phyloP scores from a whole-genome alignment of 2,329 filamentous ascomycete species.

The Bertia moriformis region DNA sequence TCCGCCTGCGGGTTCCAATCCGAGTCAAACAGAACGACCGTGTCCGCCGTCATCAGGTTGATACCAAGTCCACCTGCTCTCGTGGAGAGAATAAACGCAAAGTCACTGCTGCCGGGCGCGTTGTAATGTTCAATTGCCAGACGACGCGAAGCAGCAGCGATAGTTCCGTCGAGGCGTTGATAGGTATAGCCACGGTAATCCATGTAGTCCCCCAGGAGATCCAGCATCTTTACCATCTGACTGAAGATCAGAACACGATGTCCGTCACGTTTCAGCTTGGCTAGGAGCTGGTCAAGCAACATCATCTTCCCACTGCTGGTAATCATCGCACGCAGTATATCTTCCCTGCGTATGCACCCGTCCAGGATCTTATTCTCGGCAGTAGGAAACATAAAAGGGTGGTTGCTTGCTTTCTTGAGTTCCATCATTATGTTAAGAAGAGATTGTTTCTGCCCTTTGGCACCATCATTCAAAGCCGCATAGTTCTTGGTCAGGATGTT shows the following conservation, averaged over 20 bases:
- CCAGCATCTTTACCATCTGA: slow-evolving; percentile 98
- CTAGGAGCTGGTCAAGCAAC: slow-evolving; percentile 86
- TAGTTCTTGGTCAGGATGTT: slow-evolving; percentile 97
- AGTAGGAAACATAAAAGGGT: slow-evolving; percentile 93
- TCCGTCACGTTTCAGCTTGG: slow-evolving; percentile 81
- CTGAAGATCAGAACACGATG: slow-evolving; percentile 97
- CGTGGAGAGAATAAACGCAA: slow-evolving; percentile 89
- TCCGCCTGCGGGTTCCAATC: slow-evolving; percentile 99
- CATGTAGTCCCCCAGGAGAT: slow-evolving; percentile 88
- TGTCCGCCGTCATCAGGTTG: slow-evolving; percentile 97
- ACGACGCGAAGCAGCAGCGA: slow-evolving; percentile 71
- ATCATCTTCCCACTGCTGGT: slow-evolving; percentile 99
- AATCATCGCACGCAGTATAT: slow-evolving; percentile 81
- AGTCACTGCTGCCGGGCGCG: slow-evolving; percentile 86
- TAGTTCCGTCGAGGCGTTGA: slow-evolving; percentile 88
- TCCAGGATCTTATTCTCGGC: slow-evolving; percentile 79
- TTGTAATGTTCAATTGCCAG: slow-evolving; percentile 98
- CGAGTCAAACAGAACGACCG: slow-evolving; percentile 92
- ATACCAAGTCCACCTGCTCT: slow-evolving; percentile 94
- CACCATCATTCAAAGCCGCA: slow-evolving; percentile 77
- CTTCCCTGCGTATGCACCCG: slow-evolving; percentile 69
- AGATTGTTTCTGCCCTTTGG: slow-evolving; percentile 83
- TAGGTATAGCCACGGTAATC: slow-evolving; percentile 87
- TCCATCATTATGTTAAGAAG: slow-evolving; percentile 99
- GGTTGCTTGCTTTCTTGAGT: slow-evolving; percentile 96